Evolutionary conservation across 371 early-diverging fungal species (phyloP), one percentile per base, ranked within the genome.

Genomic region (Mucor circinelloides): DNA sequence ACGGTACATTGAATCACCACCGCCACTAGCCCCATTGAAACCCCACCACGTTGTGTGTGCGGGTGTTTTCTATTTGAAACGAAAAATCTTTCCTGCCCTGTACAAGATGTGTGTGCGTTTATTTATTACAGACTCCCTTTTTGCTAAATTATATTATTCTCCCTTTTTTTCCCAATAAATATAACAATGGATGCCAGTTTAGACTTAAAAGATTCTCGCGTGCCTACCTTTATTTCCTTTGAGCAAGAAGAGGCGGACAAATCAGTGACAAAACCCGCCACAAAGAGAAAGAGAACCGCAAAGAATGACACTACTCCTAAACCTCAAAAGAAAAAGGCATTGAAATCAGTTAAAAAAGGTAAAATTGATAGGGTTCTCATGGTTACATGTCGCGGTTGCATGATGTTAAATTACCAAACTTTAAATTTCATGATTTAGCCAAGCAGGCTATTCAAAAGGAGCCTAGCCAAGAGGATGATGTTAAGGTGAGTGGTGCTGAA

Each of bases 151-250:
- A 44, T 19, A 44, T 40, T 50, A 50, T 50, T 50, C 50, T 50
- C 50, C 50, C 23, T 50, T 50, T 25, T 23, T 8, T 50, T 23
- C 25, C 23, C 19, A 21, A 48, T 21, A 48, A 25, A 23, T 23
- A 12, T 9, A 50, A 50, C 21, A 50, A 50, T 50, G 50, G 25
- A 50, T 50, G 23, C 23, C 25, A 25, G 23, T 25, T 21, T 50
- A 25, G 50, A 50, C 10, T 50, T 50, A 23, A 50, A 63, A 31
- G 65, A 61, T 31, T 38, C 30, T 2, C 48, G 71, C 21, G 71
- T 66, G 0, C 71, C 71, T 9, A 62, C 61, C 30, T 70, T 70
- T 27, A 66, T 70, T 19, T 34, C 66, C 1, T 62, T 58, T 58
- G 57, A 65, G 5, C 12, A 6, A 25, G 58, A 56, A 2, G 19